Evolutionary conservation across 352 stramenopile species (phyloP), one percentile per base, ranked within the genome.

Genomic region (Phytophthora pinifolia): DNA sequence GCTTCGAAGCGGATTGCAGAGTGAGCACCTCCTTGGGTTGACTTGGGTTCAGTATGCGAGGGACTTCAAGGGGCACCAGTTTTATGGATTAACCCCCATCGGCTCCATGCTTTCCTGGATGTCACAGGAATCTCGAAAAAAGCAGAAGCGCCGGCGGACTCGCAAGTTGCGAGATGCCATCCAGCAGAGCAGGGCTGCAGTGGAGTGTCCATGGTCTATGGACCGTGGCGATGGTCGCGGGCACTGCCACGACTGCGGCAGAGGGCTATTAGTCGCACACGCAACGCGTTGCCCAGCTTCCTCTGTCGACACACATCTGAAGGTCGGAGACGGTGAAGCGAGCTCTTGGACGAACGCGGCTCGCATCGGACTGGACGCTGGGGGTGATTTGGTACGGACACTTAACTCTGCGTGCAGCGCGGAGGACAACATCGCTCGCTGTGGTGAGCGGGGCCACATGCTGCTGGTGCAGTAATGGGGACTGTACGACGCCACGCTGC

Each of bases 1-100:
- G 22, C 22, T 60, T 7, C 7, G 15, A 43, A 29, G 49, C 14
- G 37, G 59, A 59, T 70, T 59, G 22, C 22, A 18, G 45, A 70
- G 9, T 70, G 61, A 58, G 34, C 46, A 31, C 29, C 25, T 3
- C 9, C 12, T 36, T 8, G 1, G 15, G 17, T 29, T 46, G 7
- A 49, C 36, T 64, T 59, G 42, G 35, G 36, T 64, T 63, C 52
- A 67, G 38, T 60, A 54, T 54, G 42, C 22, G 15, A 41, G 44
- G 39, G 58, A 69, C 60, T 68, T 68, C 54, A 68, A 64, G 30
- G 32, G 36, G n/a, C 42, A 49, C 44, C 18, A 37, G 29, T 63
- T 63, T 33, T 61, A 61, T 55, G 44, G 39, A 53, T 44, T 6
- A 1, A 5, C n/a, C 36, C 50, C 49, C 50, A 65, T 60, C 43